Percentiles rank a stretch among this genome's conserved stretches.
Conservation (phyloP, 1,139 yeast genomes). For the Hemisphaericaspora xylanilytica region DNA sequence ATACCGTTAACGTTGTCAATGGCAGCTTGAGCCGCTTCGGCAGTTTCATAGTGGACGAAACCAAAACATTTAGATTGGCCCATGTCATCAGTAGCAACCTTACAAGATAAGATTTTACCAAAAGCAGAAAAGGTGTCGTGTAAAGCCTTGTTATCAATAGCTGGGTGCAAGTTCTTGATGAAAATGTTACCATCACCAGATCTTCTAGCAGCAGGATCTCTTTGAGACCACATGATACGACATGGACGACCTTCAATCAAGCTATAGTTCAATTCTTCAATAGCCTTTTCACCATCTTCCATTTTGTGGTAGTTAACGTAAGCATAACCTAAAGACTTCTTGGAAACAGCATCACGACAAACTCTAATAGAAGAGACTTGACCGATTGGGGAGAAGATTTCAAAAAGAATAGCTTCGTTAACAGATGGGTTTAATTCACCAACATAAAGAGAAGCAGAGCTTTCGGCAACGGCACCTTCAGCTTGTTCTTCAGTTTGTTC, state of each 20-base stretch:
- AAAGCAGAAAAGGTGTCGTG: constrained; percentile 98
- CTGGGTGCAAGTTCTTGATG: constrained; percentile 98
- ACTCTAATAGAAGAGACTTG: constrained; percentile 97
- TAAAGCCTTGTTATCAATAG: constrained; percentile 97
- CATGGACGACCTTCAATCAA: constrained; percentile 95
- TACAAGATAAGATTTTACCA: constrained; percentile 94
- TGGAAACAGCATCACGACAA: constrained; percentile 97
- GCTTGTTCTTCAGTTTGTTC: constrained; percentile 24
- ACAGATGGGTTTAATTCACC: constrained; percentile 95
- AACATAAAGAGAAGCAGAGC: constrained; percentile 88
- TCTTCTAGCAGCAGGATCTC: constrained; percentile 96
- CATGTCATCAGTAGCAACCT: constrained; percentile 92
- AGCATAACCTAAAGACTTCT: constrained; percentile 97
- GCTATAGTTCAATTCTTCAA: constrained; percentile 93
- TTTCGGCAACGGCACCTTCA: constrained; percentile 44
- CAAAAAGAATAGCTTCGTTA: constrained; percentile 92
- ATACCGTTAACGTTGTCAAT: constrained; percentile 98
- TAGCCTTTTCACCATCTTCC: constrained; percentile 91
- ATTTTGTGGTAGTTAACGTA: constrained; percentile 93
- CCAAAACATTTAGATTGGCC: constrained; percentile 97
- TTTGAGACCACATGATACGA: constrained; percentile 99
- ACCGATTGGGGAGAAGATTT: constrained; percentile 92
- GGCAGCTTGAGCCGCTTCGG: constrained; percentile 92
- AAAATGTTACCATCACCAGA: constrained; percentile 96
- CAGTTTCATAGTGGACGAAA: constrained; percentile 93